Evolutionary conservation across 441 rosid species (phyloP).

Genomic region (Isatis lusitanica): DNA sequence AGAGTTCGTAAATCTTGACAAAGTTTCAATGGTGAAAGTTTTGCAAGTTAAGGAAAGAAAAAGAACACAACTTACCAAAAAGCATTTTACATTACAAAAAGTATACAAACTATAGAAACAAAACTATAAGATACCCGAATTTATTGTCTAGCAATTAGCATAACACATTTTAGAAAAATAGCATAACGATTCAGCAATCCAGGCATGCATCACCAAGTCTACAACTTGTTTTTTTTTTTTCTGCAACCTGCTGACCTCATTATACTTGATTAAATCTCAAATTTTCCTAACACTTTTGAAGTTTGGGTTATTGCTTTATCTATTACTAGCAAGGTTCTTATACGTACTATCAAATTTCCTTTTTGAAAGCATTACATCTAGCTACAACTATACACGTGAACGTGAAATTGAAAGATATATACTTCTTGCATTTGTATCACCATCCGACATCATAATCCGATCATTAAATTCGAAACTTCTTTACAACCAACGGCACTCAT

Average conservation of each 20-base stretch:
- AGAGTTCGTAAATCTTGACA: not conserved
- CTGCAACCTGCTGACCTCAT: too few relatives aligned
- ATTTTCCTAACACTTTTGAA: not conserved
- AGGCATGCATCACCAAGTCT: not conserved
- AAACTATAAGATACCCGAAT: not conserved
- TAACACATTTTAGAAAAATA: not conserved
- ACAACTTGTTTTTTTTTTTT: not conserved
- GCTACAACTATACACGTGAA: conserved; percentile 1
- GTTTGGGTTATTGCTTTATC: not conserved
- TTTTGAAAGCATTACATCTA: not conserved
- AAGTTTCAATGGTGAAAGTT: not conserved
- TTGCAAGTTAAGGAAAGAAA: not conserved
- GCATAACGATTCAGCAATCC: not conserved
- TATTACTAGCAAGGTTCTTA: not conserved
- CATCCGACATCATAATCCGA: conserved; percentile 29
- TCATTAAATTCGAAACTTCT: conserved; percentile 27
- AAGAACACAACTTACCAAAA: not conserved
- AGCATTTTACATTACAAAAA: not conserved
- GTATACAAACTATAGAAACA: not conserved
- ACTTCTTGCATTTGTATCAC: conserved; percentile 19
- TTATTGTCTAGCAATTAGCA: not conserved
- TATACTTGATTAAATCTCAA: not conserved
- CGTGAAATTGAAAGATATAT: conserved; percentile 18
- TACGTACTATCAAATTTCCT: not conserved
- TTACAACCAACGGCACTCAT: conserved; percentile 30